Evolutionary conservation across 2,329 filamentous ascomycete species (phyloP).

Genomic region (Fusarium dimerum): DNA sequence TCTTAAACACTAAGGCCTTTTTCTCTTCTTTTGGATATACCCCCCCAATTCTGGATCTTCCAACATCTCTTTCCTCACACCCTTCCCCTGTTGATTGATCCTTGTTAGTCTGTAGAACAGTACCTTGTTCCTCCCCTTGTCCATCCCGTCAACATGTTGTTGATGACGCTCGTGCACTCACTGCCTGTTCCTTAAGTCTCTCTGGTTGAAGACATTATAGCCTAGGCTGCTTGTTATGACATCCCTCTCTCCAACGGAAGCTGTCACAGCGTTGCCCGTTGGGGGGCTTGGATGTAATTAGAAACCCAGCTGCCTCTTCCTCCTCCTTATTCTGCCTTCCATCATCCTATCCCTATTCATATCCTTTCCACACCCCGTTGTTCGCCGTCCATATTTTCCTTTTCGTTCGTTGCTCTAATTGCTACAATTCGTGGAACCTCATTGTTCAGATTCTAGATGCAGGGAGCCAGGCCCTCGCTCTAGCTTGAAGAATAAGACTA

Average conservation of each 20-base stretch:
- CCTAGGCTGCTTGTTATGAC: constrained; percentile 24
- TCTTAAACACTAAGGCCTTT: constrained; percentile 21
- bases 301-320: constrained; percentile 27
- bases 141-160: constrained; percentile 10
- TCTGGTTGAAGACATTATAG: constrained; percentile 26
- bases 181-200: constrained; percentile 6
- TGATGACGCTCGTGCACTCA: constrained; percentile 22
- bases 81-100: constrained; percentile 12
- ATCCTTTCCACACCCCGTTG: constrained; percentile 21
- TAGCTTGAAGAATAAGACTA: background rate
- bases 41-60: constrained; percentile 15
- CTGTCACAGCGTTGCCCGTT: constrained; percentile 16
- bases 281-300: constrained; percentile 24
- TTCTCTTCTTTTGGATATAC: constrained; percentile 16
- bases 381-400: constrained; percentile 18
- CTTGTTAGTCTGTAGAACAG: background rate
- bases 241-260: constrained; percentile 7
- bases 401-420: constrained; percentile 1
- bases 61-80: constrained; percentile 8
- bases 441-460: background rate
- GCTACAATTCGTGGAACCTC: background rate
- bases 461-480: background rate
- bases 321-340: constrained; percentile 5
- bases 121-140: constrained; percentile 11
- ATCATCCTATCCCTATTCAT: too few relatives aligned